These are phyloP conservation scores for Aspergillus biplanus DNA, from an alignment of 495 filamentous ascomycete species.

Conservation along the genomic window DNA sequence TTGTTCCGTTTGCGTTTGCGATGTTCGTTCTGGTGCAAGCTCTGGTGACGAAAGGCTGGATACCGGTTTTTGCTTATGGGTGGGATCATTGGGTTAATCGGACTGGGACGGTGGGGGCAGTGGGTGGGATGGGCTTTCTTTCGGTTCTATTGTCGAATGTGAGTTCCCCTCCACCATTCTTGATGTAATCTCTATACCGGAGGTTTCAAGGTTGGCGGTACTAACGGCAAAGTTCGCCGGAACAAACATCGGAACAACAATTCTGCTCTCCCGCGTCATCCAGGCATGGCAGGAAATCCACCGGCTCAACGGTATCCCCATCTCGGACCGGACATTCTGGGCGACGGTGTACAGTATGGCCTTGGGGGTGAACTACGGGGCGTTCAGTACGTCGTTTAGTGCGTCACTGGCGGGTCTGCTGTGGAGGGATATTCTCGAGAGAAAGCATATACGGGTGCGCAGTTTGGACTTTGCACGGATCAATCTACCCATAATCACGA, in stretches of 20 bases:
- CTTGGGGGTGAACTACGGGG: constrained; percentile 18
- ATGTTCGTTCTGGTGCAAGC: constrained; percentile 20
- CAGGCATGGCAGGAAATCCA: constrained; percentile 17
- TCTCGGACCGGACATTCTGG: constrained; percentile 19
- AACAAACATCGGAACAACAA: constrained; percentile 20
- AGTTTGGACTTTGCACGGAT: constrained; percentile 16
- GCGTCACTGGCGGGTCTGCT: constrained; percentile 14
- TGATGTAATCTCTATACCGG: background rate
- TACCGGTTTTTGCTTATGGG: constrained; percentile 19
- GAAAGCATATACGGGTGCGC: constrained; percentile 14
- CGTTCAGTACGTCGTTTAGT: constrained; percentile 18
- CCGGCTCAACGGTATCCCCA: constrained; percentile 1
- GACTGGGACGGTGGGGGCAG: constrained; percentile 11
- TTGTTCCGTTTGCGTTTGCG: constrained; percentile 17
- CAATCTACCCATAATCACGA: constrained; percentile 14
- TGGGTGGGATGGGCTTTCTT: constrained; percentile 17
- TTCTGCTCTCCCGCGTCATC: constrained; percentile 17
- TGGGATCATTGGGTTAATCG: constrained; percentile 19
- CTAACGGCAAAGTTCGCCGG: constrained; percentile 18
- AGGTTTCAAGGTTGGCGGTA: background rate
- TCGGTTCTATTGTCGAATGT: constrained; percentile 19
- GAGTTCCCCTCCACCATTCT: background rate
- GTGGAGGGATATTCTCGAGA: constrained; percentile 16
- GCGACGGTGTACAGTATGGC: constrained; percentile 21
- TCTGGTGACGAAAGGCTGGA: constrained; percentile 18